Evolutionary conservation across 345 rosid species (phyloP), one percentile per base, ranked within the genome.

Genomic region (Eutrema yunnanense): DNA sequence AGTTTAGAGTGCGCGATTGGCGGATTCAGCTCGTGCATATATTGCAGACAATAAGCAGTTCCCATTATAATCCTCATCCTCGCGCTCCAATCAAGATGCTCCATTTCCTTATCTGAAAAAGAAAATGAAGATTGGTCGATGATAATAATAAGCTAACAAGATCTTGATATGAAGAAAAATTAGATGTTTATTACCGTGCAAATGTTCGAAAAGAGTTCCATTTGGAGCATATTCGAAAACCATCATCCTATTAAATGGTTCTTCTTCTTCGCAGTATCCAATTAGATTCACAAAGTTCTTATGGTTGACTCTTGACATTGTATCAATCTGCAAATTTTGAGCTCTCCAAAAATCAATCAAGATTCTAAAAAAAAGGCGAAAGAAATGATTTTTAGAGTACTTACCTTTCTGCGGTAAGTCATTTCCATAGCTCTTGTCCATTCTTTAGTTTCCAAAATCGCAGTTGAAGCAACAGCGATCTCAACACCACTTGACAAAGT

Each of bases 211-310:
- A 64, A 96, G 87, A 40, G 77, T 76, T 70, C 97, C 98, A 67
- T 92, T 96, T 9, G 97, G 99, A 76, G 96, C 97, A 74, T 92
- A 90, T 86, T 96, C 98, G 48, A 92, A 96, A 74, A 96, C 98
- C 97, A 96, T 92, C 98, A 96, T 90, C 78, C 98, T 82, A 57
- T 72, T 84, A 79, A 96, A 96, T 7, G 97, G 99, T 71, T 87
- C 90, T 41, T 89, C 79, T 81, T 96, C 99, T 79, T 88, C 96
- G 27, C 89, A 90, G 60, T 68, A 90, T 47, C 98, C 98, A 67
- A 90, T 85, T 37, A 92, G 92, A 76, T 96, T 92, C 60, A 89
- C 88, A 71, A 90, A 96, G 86, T 92, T 96, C 85, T 88, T 96
- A 57, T 96, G 98, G 81, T 96, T 92, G 53, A 96, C 48, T 50